Conservation (phyloP, 805 yeast species). For the Yarrowia sp. region DNA sequence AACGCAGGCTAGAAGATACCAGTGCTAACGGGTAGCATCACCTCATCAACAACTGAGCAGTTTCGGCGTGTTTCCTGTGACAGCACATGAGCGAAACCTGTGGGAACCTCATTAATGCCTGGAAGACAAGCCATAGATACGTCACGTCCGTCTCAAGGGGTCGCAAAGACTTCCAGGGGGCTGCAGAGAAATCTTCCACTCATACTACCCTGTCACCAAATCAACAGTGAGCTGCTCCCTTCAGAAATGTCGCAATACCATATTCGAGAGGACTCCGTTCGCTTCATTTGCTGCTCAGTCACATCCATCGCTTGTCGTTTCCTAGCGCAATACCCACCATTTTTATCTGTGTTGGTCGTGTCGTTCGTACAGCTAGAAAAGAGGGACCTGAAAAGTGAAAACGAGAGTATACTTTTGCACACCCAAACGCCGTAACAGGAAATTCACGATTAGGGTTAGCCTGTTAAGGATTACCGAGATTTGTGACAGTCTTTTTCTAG, state of each 20-base stretch:
- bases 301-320: constrained; percentile 23
- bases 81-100: too few species aligned
- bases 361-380: constrained; percentile 38
- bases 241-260: not conserved
- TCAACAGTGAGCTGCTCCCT: not conserved
- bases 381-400: constrained; percentile 35
- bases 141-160: too few species aligned
- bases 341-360: constrained; percentile 34
- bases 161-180: not conserved
- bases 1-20: too few species aligned
- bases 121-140: too few species aligned
- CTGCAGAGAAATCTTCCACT: not conserved
- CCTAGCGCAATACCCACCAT: constrained; percentile 30
- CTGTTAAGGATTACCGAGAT: not conserved
- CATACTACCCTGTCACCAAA: not conserved
- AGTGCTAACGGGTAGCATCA: too few species aligned
- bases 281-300: not conserved
- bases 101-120: too few species aligned
- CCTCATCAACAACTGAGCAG: too few species aligned
- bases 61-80: too few species aligned
- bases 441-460: constrained; percentile 23
- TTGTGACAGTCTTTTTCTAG: constrained; percentile 33
- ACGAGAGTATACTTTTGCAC: constrained; percentile 28
- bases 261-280: not conserved
- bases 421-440: constrained; percentile 5